Evolutionary conservation across 1,284 basidiomycete species (phyloP).

Genomic region (Microbotryum saponariae): DNA sequence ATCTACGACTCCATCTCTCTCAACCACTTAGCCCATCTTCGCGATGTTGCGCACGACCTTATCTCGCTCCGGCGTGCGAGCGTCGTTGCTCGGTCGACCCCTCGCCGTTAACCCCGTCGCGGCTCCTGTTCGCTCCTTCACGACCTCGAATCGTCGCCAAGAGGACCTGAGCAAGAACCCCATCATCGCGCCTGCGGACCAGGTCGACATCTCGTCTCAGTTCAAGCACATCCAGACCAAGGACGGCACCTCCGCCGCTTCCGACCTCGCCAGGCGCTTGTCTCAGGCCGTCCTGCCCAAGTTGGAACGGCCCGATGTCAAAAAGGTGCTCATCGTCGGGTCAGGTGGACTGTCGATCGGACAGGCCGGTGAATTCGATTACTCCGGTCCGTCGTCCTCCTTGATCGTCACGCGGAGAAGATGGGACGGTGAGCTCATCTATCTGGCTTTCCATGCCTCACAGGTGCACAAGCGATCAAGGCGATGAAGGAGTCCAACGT

Average conservation of each 20-base stretch:
- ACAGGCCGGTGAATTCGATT: conserved; percentile 98
- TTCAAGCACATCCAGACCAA: conserved; percentile 33
- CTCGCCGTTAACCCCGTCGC: not conserved
- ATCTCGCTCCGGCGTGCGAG: conserved; percentile 14
- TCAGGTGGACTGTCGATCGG: conserved; percentile 98
- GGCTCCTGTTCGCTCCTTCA: conserved; percentile 13
- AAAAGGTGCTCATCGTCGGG: conserved; percentile 92
- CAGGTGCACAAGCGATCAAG: conserved; percentile 89
- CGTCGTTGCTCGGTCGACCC: conserved; percentile 8
- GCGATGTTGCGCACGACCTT: conserved; percentile 29
- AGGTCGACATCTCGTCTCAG: conserved; percentile 32
- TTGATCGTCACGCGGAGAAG: not conserved
- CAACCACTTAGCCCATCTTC: not conserved
- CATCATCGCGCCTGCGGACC: conserved; percentile 13
- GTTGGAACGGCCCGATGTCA: conserved; percentile 74
- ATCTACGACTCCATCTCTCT: not conserved
- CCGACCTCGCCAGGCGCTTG: conserved; percentile 80
- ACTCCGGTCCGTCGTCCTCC: conserved; percentile 60
- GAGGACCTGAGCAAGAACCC: conserved; percentile 16
- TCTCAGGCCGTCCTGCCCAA: conserved; percentile 85
- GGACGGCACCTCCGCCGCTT: conserved; percentile 45
- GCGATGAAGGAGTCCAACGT: conserved; percentile 93
- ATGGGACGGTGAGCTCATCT: not conserved
- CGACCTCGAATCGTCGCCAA: conserved; percentile 8
- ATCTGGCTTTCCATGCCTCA: not conserved